These are phyloP conservation scores for Teunomyces gatunensis DNA, from an alignment of 805 yeast species.

Conservation along the genomic window DNA sequence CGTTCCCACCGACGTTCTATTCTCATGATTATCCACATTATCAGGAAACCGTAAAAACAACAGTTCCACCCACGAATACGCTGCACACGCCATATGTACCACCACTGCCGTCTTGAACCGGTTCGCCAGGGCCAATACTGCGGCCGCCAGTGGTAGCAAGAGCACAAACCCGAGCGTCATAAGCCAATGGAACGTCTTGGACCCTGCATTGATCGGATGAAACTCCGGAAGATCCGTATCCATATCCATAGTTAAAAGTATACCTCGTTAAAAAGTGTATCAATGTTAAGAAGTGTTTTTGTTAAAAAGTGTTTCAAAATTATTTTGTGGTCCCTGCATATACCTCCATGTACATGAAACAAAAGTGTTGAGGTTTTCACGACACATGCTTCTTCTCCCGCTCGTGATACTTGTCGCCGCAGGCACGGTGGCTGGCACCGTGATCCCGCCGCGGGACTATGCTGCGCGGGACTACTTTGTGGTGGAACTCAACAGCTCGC, in stretches of 20 bases:
- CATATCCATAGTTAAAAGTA: constrained; percentile 19
- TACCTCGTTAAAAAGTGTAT: too few species aligned
- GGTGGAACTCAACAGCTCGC: constrained; percentile 47
- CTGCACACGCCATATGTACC: constrained; percentile 46
- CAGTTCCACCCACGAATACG: constrained; percentile 56
- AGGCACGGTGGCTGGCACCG: background rate
- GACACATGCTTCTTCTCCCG: constrained; percentile 2
- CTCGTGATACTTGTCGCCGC: constrained; percentile 1
- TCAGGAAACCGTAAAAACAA: constrained; percentile 62
- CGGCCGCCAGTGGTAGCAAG: constrained; percentile 54
- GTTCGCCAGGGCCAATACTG: constrained; percentile 56
- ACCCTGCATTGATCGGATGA: constrained; percentile 46
- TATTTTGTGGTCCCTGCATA: background rate
- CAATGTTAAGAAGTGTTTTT: too few species aligned
- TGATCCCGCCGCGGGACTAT: constrained; percentile 43
- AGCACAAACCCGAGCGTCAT: constrained; percentile 45
- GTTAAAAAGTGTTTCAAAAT: too few species aligned
- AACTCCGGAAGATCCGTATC: constrained; percentile 31
- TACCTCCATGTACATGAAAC: background rate
- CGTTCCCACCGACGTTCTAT: constrained; percentile 63
- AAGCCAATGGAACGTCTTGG: constrained; percentile 68
- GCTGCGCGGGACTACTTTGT: constrained; percentile 55
- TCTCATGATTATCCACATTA: constrained; percentile 57
- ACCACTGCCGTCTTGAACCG: constrained; percentile 42
- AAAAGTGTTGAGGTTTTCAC: background rate